A percentile compares a stretch with the other conserved stretches of the same genome.
Evolutionary conservation across 1,284 basidiomycete species (phyloP).

Genomic region (Marasmius fiardii): DNA sequence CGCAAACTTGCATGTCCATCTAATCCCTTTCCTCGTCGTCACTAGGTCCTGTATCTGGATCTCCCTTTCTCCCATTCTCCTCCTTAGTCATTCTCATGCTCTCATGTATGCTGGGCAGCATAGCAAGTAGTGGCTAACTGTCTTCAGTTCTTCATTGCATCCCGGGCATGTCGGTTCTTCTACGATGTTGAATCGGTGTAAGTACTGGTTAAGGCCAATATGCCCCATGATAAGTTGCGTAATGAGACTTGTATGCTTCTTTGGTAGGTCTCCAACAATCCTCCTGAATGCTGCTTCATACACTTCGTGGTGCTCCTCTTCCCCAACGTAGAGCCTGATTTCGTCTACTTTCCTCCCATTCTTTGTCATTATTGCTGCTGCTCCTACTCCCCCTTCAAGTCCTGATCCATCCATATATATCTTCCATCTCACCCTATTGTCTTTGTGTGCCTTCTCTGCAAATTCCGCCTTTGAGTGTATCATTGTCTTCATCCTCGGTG

Average conservation of each 20-base stretch:
- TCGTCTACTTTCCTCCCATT: not conserved
- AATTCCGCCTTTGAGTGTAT: conserved; percentile 5
- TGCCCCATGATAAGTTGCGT: conserved; percentile 20
- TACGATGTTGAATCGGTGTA: conserved; percentile 15
- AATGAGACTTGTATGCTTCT: conserved; percentile 14
- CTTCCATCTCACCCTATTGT: conserved; percentile 16
- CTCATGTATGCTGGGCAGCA: not conserved
- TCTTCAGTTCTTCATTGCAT: conserved; percentile 13
- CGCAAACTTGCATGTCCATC: too few relatives aligned
- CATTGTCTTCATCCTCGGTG: not conserved
- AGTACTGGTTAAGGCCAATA: conserved; percentile 17
- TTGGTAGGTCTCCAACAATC: conserved; percentile 4
- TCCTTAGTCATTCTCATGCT: too few relatives aligned
- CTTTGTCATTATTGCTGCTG: conserved; percentile 23
- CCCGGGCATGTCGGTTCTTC: conserved; percentile 16
- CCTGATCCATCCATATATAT: conserved; percentile 30
- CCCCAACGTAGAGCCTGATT: conserved; percentile 19
- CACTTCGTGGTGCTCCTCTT: conserved; percentile 17
- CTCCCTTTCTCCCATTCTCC: too few relatives aligned
- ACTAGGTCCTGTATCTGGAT: too few relatives aligned
- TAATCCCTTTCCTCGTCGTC: too few relatives aligned
- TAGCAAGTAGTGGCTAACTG: conserved; percentile 13
- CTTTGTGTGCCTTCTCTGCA: conserved; percentile 13
- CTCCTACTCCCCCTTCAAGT: conserved; percentile 22
- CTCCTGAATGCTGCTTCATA: conserved; percentile 21